phyloP scores from a whole-genome alignment of 129 eudicot species.

The sunflower (Helianthus annuus) region HanXRQr2.0-SUNRISE NC_035447.2:107110873-107111372 shows the following conservation, averaged over 20 bases:
- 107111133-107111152: background rate
- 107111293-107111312: conserved; percentile 2
- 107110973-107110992: too few species aligned
- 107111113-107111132: background rate
- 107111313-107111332: background rate
- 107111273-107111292: conserved; percentile 1
- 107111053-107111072: too few species aligned
- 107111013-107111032: too few species aligned
- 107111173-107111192: conserved; percentile 1
- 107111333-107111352: background rate
- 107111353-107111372: background rate
- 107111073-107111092: too few species aligned
- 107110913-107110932: too few species aligned
- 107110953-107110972: too few species aligned
- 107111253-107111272: conserved; percentile 3
- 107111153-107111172: background rate
- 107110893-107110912: too few species aligned
- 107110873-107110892: too few species aligned
- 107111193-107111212: background rate
- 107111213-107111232: background rate
- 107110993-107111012: too few species aligned
- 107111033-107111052: too few species aligned
- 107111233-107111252: background rate
- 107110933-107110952: too few species aligned
- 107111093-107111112: too few species aligned